Conservation (phyloP, 441 rosid genomes). For the Eutrema salsugineum region DNA sequence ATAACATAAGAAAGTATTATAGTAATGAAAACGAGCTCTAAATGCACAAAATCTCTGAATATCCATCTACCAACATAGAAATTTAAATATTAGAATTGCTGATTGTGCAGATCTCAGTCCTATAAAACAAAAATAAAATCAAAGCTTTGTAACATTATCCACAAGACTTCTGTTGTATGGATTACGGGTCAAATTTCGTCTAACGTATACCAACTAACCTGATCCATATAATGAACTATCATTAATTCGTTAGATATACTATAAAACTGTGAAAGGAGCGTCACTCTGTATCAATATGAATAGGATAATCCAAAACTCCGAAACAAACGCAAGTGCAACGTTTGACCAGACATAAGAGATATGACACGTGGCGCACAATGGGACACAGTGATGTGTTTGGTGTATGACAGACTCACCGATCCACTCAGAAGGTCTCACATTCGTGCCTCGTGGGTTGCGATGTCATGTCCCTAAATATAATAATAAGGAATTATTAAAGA, state of each 20-base stretch:
- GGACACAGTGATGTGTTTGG: slow-evolving; percentile 22
- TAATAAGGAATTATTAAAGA: background rate
- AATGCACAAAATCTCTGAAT: background rate
- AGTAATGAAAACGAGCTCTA: background rate
- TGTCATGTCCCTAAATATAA: slow-evolving; percentile 25
- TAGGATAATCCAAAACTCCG: background rate
- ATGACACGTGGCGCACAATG: slow-evolving; percentile 19
- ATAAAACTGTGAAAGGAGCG: slow-evolving; percentile 16
- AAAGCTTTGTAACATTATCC: slow-evolving; percentile 20
- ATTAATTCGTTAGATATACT: background rate
- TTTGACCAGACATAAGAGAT: slow-evolving; percentile 24
- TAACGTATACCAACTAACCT: slow-evolving; percentile 27
- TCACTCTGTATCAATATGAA: background rate
- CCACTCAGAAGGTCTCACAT: slow-evolving; percentile 14
- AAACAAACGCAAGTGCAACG: slow-evolving; percentile 26
- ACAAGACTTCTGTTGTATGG: background rate
- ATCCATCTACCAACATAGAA: background rate
- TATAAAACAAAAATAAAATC: background rate
- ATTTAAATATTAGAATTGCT: background rate
- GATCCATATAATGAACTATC: slow-evolving; percentile 17
- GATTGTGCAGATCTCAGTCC: slow-evolving; percentile 27
- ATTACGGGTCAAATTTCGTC: slow-evolving; percentile 31
- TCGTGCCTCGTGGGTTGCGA: slow-evolving; percentile 22
- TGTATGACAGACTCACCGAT: slow-evolving; percentile 14
- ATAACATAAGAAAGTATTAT: background rate